These are phyloP conservation scores for Paraconiothyrium sp. DNA, from an alignment of 2,329 filamentous ascomycete species.

Conservation along the genomic window DNA sequence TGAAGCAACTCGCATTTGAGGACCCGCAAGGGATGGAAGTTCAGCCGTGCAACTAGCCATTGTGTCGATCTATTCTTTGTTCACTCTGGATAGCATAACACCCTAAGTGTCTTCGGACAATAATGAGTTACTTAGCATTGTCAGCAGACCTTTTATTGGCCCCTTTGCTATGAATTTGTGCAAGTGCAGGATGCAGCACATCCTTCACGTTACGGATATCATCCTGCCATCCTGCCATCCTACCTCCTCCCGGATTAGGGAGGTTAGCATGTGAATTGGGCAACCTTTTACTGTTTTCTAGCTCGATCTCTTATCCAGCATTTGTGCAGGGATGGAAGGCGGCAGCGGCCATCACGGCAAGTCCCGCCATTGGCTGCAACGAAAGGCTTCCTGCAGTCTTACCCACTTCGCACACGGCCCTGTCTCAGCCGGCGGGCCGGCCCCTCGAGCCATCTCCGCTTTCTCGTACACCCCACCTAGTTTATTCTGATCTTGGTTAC, in stretches of 20 bases:
- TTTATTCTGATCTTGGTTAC: constrained; percentile 5
- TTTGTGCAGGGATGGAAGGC: neutral
- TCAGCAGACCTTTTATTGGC: neutral
- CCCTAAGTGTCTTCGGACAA: no score
- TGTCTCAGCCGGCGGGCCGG: neutral
- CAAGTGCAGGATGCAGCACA: neutral
- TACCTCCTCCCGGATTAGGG: neutral
- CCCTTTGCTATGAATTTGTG: neutral
- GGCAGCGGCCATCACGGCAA: neutral
- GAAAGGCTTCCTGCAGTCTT: constrained; percentile 5
- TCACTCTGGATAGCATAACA: no score
- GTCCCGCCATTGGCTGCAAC: constrained; percentile 6
- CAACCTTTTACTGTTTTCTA: constrained; percentile 1
- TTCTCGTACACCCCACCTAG: constrained; percentile 1
- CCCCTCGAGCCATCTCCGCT: neutral
- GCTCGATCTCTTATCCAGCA: neutral
- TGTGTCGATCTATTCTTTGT: no score
- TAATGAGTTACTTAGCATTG: neutral
- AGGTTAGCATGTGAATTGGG: constrained; percentile 2
- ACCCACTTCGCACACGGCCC: constrained; percentile 1
- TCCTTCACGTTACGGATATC: constrained; percentile 6
- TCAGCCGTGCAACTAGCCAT: no score
- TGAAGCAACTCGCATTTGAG: no score
- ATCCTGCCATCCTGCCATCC: constrained; percentile 2
- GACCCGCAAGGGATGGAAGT: no score